Base-by-base conservation (phyloP, 2,329 filamentous ascomycete species). In the Neocucurbitaria cava region DNA sequence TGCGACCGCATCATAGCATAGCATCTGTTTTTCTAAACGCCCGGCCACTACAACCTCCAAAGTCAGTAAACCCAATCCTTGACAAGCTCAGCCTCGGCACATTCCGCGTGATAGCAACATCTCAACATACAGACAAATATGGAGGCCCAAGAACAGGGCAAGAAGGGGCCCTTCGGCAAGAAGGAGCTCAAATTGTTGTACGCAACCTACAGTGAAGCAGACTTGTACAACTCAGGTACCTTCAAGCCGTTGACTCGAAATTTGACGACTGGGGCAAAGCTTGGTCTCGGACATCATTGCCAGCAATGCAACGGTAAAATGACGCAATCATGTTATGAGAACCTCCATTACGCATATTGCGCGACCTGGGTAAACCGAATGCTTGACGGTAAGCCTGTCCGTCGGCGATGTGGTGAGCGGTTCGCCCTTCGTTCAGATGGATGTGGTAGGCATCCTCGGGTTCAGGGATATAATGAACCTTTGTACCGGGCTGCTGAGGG, bases 231-330 rank as follows among this genome's bases (percentile, higher is more conserved):
- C 21, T 42, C 24, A 8, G 46, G 46, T 9, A 31, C 21, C 9
- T 49, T 49, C 18, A 26, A 41, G 1, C 36, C 46, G 17, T 10
- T 33, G 11, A 49, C 46, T 23, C 23, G 46, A 40, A 49, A 49
- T 20, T 28, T 49, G 5, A 41, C 36, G 3, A 41, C 46, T 9
- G 36, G 38, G 1, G 21, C 30, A 36, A 20, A 24, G 5, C 46
- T 41, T 18, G 5, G 3, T 21, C 8, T 6, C 11, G n/a, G 18
- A 5, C 46, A 49, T 20, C 46, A 49, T n/a, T 49, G 46, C 17
- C 3, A 11, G 11, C 24, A 26, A 15, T 49, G 46, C 38, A 33
- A 49, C 8, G 11, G 13, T 17, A 31, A 28, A 18, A 41, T 31
- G 36, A 10, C 28, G 20, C 30, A 13, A 13, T 5, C 15, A 5